phyloP scores from a whole-genome alignment of 2,329 filamentous ascomycete species.

The Niveomyces coronatus region DNA sequence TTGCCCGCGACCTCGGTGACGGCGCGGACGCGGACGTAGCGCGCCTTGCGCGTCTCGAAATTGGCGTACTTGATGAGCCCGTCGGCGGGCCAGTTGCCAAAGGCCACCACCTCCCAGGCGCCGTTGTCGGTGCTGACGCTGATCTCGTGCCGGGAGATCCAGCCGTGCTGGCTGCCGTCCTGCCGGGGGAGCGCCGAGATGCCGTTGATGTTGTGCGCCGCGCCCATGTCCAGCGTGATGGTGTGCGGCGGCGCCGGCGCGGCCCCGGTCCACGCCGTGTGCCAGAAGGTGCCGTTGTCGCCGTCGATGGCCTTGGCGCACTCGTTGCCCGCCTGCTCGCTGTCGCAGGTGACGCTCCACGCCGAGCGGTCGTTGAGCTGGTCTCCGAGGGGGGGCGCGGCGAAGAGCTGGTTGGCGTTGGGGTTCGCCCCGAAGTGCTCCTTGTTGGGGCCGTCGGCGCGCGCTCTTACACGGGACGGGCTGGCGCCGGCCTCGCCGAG shows the following conservation, averaged over 20 bases:
- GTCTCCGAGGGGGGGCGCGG: conserved; percentile 2
- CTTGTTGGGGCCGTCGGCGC: background rate
- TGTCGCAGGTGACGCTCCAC: conserved; percentile 21
- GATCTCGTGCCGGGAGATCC: conserved; percentile 20
- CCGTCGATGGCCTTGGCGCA: conserved; percentile 20
- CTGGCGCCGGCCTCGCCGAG: too few species aligned
- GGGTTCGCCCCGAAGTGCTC: conserved; percentile 7
- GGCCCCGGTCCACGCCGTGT: conserved; percentile 12
- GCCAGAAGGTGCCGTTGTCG: conserved; percentile 20
- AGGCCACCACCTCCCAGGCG: conserved; percentile 18
- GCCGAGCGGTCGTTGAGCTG: conserved; percentile 5
- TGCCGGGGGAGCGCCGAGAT: conserved; percentile 21
- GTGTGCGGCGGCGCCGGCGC: conserved; percentile 16
- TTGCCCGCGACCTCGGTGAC: conserved; percentile 20
- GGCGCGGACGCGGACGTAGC: conserved; percentile 22
- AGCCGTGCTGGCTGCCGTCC: conserved; percentile 17
- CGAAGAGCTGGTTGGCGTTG: conserved; percentile 6
- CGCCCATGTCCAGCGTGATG: conserved; percentile 21
- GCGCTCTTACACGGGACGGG: too few species aligned
- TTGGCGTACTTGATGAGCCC: conserved; percentile 20
- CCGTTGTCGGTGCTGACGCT: conserved; percentile 19
- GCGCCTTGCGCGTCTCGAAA: conserved; percentile 20
- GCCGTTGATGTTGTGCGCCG: conserved; percentile 18
- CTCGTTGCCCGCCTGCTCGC: conserved; percentile 17
- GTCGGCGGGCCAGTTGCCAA: conserved; percentile 21